Evolutionary conservation across 1,284 basidiomycete genomes (phyloP), one percentile per base, ranked within the genome.

Genomic region (Irpex lacteus): DNA sequence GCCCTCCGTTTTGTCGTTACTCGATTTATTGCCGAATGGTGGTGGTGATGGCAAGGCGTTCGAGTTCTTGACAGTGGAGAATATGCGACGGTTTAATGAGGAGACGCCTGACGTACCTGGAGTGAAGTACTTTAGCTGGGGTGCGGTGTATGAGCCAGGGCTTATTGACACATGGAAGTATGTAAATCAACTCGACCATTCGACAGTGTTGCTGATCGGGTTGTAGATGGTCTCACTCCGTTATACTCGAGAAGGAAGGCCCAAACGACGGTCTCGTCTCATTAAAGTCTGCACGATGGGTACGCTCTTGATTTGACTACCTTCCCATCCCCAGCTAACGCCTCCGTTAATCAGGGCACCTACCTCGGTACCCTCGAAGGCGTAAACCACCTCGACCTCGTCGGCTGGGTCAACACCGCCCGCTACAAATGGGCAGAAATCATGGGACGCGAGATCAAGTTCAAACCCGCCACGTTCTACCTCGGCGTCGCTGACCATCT

Each of bases 1-100:
- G 76, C 85, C 89, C 11, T 85, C 84, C 2, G 82, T 91, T 19
- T 78, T 90, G 36, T 81, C 83, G 5, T 77, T 90, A 11, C 84
- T 98, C 53, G 91, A 96, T 67, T 76, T 94, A 58, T 81, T 96
- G 4, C 92, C 93, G 0, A 91, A 94, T 68, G 92, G 92, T 13
- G 92, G 95, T 2, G 94, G 94, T 3, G 95, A 97, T 68, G 96
- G 96, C 4, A 88, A 87, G 65, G 96, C 96, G 2, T 98, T 98
- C 69, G 88, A 94, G 71, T 91, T 85, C 60, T 85, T 98, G 55
- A 96, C 95, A 0, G 77, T 90, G n/a, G 87, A 89, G 47, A 88
- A 87, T 64, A 98, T 98, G 96, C 84, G 82, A 40, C 78, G 83
- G 64, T 98, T 98, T 78, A 98, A 98, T 73, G 85, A 91, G 64